Evolutionary conservation across 257 asterid genomes (phyloP), one percentile per base, ranked within the genome.

Genomic region (Pogostemon cablin): DNA sequence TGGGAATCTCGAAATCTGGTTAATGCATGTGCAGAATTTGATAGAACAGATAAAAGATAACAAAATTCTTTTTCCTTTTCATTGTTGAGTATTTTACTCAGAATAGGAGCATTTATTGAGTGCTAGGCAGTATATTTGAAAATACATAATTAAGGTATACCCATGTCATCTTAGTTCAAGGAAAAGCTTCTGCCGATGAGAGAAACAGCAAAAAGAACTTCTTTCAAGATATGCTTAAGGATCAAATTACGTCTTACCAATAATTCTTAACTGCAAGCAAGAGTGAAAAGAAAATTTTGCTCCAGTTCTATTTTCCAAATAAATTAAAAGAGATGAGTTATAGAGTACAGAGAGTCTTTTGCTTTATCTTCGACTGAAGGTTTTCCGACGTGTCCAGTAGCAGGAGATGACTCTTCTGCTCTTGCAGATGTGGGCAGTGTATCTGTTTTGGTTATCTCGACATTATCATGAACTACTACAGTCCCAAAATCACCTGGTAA

Each of bases 401-500:
- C 78, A 79, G 87, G 69, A 55, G 81, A 77, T 35, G 83, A 68
- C 69, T 78, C 87, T 43, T 73, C 79, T 58, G 78, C 69, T 74
- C 81, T 78, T 62, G 80, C 53, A 56, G 80, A 65, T 40, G 75
- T 67, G 54, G 79, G 68, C 62, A 44, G 78, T 41, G 73, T 65
- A 79, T 80, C 83, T 53, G 88, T 68, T 73, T 67, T 81, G 53
- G 71, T 80, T 41, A 41, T 74, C 56, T 86, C 95, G 68, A 40
- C 76, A 71, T 80, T 85, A 68, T 85, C 91, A 78, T 80, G 93
- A 77, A 89, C 77, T 77, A 91, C 72, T 57, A 93, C 79, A 7
- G 99, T 93, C 75, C 98, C 96, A 82, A 85, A 89, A 75, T 89
- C 97, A 87, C 90, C 99, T 93, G 84, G 68, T 57, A 68, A 73